Conservation (phyloP, 164 flowering plant species). For the Protea cynaroides region DNA sequence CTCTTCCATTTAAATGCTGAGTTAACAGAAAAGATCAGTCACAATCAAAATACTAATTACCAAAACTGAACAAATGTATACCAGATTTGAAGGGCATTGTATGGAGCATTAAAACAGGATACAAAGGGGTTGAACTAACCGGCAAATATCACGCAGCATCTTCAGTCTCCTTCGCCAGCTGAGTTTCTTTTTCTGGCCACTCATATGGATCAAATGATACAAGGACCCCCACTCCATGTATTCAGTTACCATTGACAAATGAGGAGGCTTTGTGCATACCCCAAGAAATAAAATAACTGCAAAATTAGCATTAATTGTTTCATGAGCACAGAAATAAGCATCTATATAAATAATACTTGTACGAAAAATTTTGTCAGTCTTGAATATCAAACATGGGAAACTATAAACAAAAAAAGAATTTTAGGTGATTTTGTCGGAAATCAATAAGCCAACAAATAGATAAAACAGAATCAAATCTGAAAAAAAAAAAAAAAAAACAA, state of each 20-base stretch:
- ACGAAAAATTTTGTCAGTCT: background rate
- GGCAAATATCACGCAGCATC: conserved; percentile 96
- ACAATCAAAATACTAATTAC: no score
- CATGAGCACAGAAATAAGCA: conserved; percentile 2
- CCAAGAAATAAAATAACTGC: conserved; percentile 96
- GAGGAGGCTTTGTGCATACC: conserved; percentile 93
- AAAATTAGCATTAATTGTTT: conserved; percentile 13
- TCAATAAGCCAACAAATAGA: no score
- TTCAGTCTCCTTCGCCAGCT: conserved; percentile 82
- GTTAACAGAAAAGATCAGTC: no score
- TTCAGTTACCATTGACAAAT: conserved; percentile 90
- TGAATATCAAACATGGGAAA: background rate
- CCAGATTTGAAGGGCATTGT: no score
- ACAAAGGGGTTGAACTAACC: conserved; percentile 33
- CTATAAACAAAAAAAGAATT: background rate
- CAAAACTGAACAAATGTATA: no score
- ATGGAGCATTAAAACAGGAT: background rate
- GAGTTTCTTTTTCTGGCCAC: conserved; percentile 88
- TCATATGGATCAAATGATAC: conserved; percentile 73
- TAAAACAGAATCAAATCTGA: no score
- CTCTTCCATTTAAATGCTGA: no score
- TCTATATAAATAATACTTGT: background rate
- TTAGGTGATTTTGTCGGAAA: no score
- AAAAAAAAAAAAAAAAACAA: background rate
- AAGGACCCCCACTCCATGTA: conserved; percentile 97